Conservation (phyloP, 2,329 filamentous ascomycete species). For the Aspergillus pseudonomiae region DNA sequence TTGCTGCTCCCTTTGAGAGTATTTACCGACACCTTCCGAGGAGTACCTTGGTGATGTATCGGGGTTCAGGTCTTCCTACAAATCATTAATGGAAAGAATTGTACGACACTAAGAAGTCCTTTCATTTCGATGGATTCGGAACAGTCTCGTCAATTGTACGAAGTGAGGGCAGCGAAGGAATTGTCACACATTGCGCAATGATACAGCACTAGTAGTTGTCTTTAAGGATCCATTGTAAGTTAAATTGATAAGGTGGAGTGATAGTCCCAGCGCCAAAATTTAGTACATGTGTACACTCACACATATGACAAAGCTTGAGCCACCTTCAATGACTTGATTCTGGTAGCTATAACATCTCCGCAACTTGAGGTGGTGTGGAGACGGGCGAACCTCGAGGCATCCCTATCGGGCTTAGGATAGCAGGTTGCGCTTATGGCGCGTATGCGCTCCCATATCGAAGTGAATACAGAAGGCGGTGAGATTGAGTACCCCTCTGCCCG, state of each 20-base stretch:
- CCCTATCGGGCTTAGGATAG: slow-evolving; percentile 6
- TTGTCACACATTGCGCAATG: slow-evolving; percentile 19
- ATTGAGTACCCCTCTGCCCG: slow-evolving; percentile 33
- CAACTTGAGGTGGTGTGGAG: background rate
- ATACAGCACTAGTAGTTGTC: slow-evolving; percentile 6
- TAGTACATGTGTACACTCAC: background rate
- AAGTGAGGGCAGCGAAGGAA: slow-evolving; percentile 1
- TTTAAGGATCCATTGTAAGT: slow-evolving; percentile 5
- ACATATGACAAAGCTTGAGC: background rate
- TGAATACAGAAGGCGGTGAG: slow-evolving; percentile 25
- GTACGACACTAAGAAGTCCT: background rate
- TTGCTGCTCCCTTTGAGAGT: slow-evolving; percentile 6
- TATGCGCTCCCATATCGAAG: slow-evolving; percentile 4
- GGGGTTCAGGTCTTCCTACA: slow-evolving; percentile 14
- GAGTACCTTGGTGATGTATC: slow-evolving; percentile 4
- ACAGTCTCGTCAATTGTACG: slow-evolving; percentile 11
- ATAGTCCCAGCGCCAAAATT: background rate
- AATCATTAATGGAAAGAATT: slow-evolving; percentile 15
- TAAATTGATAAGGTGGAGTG: background rate
- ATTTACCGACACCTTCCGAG: slow-evolving; percentile 9
- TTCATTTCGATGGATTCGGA: slow-evolving; percentile 21
- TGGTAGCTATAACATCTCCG: slow-evolving; percentile 1
- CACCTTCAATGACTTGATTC: background rate
- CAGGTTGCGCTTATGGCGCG: slow-evolving; percentile 12
- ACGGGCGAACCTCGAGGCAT: background rate